Evolutionary conservation across 2,329 filamentous ascomycete genomes (phyloP).

Genomic region (Aureobasidium vineae): DNA sequence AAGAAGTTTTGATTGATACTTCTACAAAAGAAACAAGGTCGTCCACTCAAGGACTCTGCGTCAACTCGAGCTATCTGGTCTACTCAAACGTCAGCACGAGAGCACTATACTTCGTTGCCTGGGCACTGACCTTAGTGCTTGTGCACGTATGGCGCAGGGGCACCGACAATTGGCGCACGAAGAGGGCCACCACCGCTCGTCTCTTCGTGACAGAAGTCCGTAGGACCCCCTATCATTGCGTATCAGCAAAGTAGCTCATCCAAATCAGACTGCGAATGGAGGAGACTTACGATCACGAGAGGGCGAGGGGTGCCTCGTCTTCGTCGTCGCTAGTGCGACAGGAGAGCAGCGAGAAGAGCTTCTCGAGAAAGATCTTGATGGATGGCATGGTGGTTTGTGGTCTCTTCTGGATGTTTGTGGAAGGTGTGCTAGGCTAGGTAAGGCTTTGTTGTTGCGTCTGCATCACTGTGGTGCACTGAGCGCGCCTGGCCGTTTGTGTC

Average conservation of each 20-base stretch:
- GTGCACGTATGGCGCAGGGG: background rate
- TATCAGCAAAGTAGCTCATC: background rate
- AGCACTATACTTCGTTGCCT: too few species aligned
- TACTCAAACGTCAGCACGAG: background rate
- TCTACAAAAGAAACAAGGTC: background rate
- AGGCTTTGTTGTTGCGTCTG: background rate
- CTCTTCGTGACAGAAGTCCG: background rate
- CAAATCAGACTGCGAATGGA: too few species aligned
- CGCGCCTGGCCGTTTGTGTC: background rate
- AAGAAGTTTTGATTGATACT: background rate
- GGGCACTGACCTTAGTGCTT: background rate
- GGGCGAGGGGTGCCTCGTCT: background rate
- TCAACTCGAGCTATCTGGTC: background rate
- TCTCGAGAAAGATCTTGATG: background rate
- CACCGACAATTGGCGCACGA: background rate
- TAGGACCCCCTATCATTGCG: background rate
- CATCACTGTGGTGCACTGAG: background rate
- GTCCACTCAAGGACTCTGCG: background rate
- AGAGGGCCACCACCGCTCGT: background rate
- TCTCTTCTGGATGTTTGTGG: background rate
- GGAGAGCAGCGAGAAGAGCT: background rate
- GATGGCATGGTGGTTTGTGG: background rate
- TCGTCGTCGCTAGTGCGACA: background rate
- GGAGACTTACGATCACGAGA: background rate
- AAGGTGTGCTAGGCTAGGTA: background rate